Base-by-base conservation (phyloP, 441 rosid genomes). In the Populus trichocarpa region DNA sequence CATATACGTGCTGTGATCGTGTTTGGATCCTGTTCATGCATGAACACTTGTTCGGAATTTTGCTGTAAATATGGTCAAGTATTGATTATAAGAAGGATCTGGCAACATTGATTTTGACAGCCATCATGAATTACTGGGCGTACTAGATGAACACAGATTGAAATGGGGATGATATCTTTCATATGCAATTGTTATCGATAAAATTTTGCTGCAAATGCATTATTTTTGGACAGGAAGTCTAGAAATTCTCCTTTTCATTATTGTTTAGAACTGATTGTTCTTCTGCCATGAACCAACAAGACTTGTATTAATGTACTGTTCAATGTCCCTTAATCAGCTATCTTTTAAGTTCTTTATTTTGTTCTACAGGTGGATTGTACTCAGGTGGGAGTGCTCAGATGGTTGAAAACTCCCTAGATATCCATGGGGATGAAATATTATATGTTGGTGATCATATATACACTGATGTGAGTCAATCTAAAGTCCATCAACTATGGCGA, bases 331-430 rank as follows among this genome's bases (percentile, higher is more conserved):
- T 28, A 18, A 81, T 75, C 23, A n/a, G 22, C 40, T 28, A 64
- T 70, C 36, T 69, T 18, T 57, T 69, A 61, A 65, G 73, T 20
- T 8, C 28, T 57, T 83, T 67, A 23, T 76, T 81, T 73, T 75
- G 77, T 80, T 80, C 72, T 72, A 69, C 83, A 93, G 97, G 98
- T 71, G 97, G 98, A 23, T 67, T 96, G 86, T 96, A 93, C 86
- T 96, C 99, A 0, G 99, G 98, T 70, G 99, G 98, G 81, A 93
- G 99, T 88, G 99, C 98, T 82, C 99, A 93, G 83, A 91, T 96
- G 97, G 80, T 96, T 68, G 99, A 96, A 88, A 93, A 84, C 84
- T 96, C 98, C 78, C 87, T 96, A 68, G 79, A 87, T 70, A 81
- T 96, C 78, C 98, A 96, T 70, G 99, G 99, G 22, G 99, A 96